These are phyloP conservation scores for Neoarthrinium moseri DNA, from an alignment of 2,329 filamentous ascomycete genomes.

Conservation along the genomic window DNA sequence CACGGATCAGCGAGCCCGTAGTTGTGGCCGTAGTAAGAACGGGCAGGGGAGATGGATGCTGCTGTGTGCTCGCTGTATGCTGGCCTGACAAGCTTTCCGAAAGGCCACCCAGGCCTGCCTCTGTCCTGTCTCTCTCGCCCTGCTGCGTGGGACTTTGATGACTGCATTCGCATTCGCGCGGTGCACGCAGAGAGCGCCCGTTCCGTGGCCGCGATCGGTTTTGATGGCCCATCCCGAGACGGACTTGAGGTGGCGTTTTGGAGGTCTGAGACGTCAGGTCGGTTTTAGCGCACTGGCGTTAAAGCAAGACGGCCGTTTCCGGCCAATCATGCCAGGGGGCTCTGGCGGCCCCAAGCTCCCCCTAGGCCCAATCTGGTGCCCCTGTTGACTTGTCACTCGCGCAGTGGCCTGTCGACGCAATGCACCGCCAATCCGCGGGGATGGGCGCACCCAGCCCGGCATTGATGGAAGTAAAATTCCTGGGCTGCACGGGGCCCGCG, in stretches of 20 bases:
- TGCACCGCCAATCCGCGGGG: background rate
- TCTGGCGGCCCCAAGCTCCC: too few species aligned
- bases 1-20: too few species aligned
- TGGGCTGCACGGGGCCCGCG: too few species aligned
- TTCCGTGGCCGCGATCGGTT: constrained; percentile 1
- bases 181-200: background rate
- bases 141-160: too few species aligned
- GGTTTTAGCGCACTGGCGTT: constrained; percentile 33
- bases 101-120: background rate
- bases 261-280: constrained; percentile 28
- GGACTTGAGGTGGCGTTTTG: constrained; percentile 23
- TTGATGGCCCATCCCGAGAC: constrained; percentile 21
- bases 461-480: background rate
- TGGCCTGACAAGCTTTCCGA: background rate
- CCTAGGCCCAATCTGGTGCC: too few species aligned
- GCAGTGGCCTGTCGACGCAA: too few species aligned
- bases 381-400: too few species aligned
- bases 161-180: background rate
- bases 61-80: background rate
- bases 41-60: background rate
- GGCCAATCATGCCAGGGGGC: background rate
- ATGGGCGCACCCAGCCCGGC: background rate
- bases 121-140: too few species aligned
- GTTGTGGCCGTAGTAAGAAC: background rate
- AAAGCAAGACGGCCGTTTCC: constrained; percentile 20